Evolutionary conservation across 768 basidiomycete genomes (phyloP), one percentile per base, ranked within the genome.

Genomic region (Mycena capillaripes): DNA sequence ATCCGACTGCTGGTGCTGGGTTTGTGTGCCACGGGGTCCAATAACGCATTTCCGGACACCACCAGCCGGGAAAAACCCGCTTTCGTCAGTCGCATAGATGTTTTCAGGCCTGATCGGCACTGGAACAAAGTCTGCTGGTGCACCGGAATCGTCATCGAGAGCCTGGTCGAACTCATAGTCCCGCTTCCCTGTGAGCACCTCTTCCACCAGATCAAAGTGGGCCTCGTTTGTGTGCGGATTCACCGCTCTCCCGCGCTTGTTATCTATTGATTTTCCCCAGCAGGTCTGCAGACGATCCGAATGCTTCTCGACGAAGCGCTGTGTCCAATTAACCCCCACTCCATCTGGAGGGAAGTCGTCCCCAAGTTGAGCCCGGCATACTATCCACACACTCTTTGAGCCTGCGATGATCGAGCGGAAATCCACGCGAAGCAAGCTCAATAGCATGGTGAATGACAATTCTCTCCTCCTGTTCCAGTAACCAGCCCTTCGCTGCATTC

Each of bases 251-350:
- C 80, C 84, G 29, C 80, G 76, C 25, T 79, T 77, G 21, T 70
- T 71, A 27, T 88, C 85, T 0, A 87, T 79, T 23, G 81, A 68
- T 27, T 69, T 65, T 21, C 81, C 75, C 78, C 81, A 81, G 44
- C 76, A 82, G n/a, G 65, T 66, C n/a, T 76, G 66, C 8, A 87
- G 65, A 7, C 62, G 36, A 23, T 81, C 67, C 2, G 60, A 56
- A 67, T 87, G 79, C 63, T 78, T 76, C 61, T 75, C 65, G 16
- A 76, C 25, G 71, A 84, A 85, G 8, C 76, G 71, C 23, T 71
- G n/a, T 4, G 82, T 81, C 84, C 84, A 86, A 19, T 83, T 78
- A 29, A 78, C 77, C 1, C 85, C 83, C 42, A 86, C 79, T 40
- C 84, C 81, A 11, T 29, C 30, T 14, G 57, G 55, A 8, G 79